These are phyloP conservation scores for Scheffersomyces lignicola DNA, from an alignment of 1,139 yeast species.

Conservation along the genomic window DNA sequence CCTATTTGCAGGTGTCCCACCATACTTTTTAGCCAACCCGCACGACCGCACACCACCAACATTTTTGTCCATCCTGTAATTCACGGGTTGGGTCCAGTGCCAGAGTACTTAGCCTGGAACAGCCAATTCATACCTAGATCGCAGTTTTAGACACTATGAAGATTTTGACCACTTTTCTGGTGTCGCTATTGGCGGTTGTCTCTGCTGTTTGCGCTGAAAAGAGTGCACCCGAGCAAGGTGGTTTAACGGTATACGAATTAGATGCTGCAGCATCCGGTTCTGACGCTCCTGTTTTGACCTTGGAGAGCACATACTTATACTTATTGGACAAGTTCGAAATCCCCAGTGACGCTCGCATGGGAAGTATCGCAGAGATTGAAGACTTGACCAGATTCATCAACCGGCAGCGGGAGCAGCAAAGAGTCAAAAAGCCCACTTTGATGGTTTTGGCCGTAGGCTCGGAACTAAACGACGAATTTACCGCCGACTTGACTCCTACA, in stretches of 20 bases:
- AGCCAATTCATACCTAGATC: too few relatives aligned
- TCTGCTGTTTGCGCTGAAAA: not conserved
- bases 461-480: conserved; percentile 22
- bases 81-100: not conserved
- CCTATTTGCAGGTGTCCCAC: too few relatives aligned
- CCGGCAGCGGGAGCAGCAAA: conserved; percentile 15
- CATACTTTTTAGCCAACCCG: too few relatives aligned
- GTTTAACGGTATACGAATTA: conserved; percentile 1
- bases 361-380: conserved; percentile 21
- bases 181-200: conserved; percentile 1
- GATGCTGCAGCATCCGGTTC: not conserved
- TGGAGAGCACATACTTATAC: conserved; percentile 26
- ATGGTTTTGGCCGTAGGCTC: conserved; percentile 43
- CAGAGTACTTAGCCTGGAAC: not conserved
- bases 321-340: conserved; percentile 46
- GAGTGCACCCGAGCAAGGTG: not conserved
- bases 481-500: conserved; percentile 14
- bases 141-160: too few relatives aligned
- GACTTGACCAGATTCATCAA: conserved; percentile 28
- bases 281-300: not conserved
- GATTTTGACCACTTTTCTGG: conserved; percentile 2
- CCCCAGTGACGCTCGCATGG: conserved; percentile 32
- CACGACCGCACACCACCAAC: too few relatives aligned
- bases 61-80: too few relatives aligned
- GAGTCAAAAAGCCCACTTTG: conserved; percentile 27